A percentile compares a stretch with the other conserved stretches of the same genome.
These are phyloP conservation scores for Stentor roeselii DNA, from an alignment of 73 alveolate genomes.

Conservation along the genomic window DNA sequence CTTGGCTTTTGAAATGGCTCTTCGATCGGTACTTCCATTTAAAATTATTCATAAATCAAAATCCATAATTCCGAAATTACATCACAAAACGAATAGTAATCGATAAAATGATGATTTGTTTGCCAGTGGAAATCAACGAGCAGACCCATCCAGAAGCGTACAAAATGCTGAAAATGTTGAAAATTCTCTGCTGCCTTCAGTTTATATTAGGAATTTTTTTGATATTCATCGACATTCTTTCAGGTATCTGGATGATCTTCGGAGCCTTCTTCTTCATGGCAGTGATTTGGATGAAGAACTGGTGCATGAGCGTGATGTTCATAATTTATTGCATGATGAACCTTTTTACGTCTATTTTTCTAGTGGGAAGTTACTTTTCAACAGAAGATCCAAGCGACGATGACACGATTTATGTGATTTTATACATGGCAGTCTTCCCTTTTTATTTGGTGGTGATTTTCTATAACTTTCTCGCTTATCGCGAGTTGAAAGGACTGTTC, in stretches of 20 bases:
- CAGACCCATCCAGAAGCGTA: neutral
- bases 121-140: slow-evolving; percentile 1
- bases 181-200: neutral
- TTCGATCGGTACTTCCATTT: too few relatives aligned
- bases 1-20: too few relatives aligned
- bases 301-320: slow-evolving; percentile 8
- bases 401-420: neutral
- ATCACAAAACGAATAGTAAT: too few relatives aligned
- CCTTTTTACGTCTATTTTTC: neutral
- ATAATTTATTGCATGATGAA: slow-evolving; percentile 9
- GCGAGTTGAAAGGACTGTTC: slow-evolving; percentile 13
- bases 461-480: slow-evolving; percentile 13
- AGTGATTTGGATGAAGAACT: neutral
- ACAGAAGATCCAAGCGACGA: neutral
- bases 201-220: neutral
- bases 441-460: slow-evolving; percentile 8
- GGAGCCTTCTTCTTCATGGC: neutral
- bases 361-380: neutral
- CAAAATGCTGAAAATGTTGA: neutral
- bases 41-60: too few relatives aligned
- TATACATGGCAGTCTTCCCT: neutral
- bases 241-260: neutral
- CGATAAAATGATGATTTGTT: slow-evolving; percentile 3
- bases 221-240: slow-evolving; percentile 1
- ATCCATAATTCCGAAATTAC: too few relatives aligned